Base-by-base conservation (phyloP, 2,329 filamentous ascomycete genomes). In the Aspergillus phoenicis region DNA sequence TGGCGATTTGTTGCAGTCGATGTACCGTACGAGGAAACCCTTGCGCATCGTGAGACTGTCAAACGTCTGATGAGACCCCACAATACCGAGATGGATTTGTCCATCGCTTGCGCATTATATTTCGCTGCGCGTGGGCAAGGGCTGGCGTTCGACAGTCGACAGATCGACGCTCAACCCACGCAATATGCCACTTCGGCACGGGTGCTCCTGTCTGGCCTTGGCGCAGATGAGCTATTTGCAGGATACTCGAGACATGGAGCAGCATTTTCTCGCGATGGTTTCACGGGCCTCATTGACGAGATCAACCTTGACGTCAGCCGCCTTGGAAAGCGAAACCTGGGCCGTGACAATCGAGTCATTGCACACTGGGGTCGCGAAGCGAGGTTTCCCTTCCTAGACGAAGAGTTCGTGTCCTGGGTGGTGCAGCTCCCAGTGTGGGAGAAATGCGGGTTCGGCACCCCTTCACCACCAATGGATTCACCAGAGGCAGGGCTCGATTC, bases 51-150 rank as follows among this genome's bases (percentile, higher is more conserved):
- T 63, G 71, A 83, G 3, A 83, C 83, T 26, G 85, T 99, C 20
- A 84, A 93, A 39, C 83, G 86, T 2, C 81, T 99, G 17, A 97
- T 99, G 74, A 84, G 90, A 67, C 95, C 95, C 0, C 95, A 99
- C 76, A 94, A 97, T 67, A 99, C 95, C 0, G 95, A 99, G 77
- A 99, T 99, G 95, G 95, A 99, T 70, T 82, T 99, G 0, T 99
- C 95, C 3, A 99, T 99, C 68, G 90, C 91, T 0, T 89, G 86
- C 68, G 95, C 95, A 0, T 82, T 99, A n/a, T 98, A 97, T 75
- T 99, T 99, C 79, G 93, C 95, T 5, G 89, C 94, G 0, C 85
- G 92, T 41, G 94, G 93, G 0, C 75, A 79, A 54, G 91, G 89
- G 0, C 66, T 74, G 17, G 79, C 82, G 41, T 22, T 63, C 33